Base-by-base conservation (phyloP, 345 rosid genomes). In the Eucalyptus marginata region DNA sequence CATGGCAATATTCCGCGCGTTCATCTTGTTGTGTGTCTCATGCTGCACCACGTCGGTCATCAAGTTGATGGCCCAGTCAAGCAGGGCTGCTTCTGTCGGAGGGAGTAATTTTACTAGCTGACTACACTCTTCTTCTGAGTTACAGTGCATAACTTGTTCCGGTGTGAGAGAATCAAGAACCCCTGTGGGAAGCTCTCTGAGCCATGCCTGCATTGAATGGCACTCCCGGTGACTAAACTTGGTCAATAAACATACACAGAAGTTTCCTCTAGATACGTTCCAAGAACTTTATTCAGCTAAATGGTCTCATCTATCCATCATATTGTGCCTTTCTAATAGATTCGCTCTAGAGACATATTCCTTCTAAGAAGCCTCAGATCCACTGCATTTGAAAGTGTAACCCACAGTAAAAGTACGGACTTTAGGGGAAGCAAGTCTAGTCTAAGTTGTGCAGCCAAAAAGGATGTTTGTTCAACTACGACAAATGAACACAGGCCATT, bases 11-110 rank as follows among this genome's bases (percentile, higher is more conserved):
- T 96, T 97, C 68, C 99, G 96, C 13, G 99, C 98, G 87, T 96
- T 96, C 99, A 97, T 97, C 93, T 97, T 97, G 93, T 97, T 97
- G 88, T 90, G 93, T 52, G 91, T 93, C 90, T 96, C 96, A 84
- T 96, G 94, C 88, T 93, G 95, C 91, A 95, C 99, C n/a, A 97
- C 97, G 88, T 97, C 99, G 4, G 96, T 94, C 99, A 96, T 96
- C 93, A 97, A 88, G 93, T 95, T 94, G 88, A 97, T 94, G 88
- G 98, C 94, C 99, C 99, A 97, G 89, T 94, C 95, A 49, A 96
- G 99, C 86, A 97, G 93, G 18, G 99, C 96, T 80, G 97, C 95
- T 94, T 96, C 98, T 87, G 95, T 94, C 4, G 93, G 92, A 92
- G 98, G 96, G 89, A 97, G 96, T 66, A 93, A 92, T 89, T 94